A percentile compares a stretch with the other conserved stretches of the same genome.
phyloP scores from a whole-genome alignment of 805 yeast species.

The Saccharomycopsis sp. region DNA sequence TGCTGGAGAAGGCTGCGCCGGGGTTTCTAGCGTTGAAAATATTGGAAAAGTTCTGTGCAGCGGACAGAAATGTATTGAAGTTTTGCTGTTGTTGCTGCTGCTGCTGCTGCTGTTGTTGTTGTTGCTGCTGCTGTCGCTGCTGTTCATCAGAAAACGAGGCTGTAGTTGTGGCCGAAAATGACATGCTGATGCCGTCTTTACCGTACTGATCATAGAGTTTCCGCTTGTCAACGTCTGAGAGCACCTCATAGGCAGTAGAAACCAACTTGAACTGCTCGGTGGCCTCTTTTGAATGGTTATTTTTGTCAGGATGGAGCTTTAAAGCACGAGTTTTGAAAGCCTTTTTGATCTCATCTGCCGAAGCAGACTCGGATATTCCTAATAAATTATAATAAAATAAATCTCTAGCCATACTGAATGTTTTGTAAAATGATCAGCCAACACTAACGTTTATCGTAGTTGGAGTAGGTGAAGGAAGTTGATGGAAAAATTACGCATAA shows the following conservation, averaged over 20 bases:
- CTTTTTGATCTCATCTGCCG: conserved; percentile 44
- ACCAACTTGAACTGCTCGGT: conserved; percentile 72
- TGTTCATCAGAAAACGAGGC: not conserved
- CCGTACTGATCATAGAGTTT: conserved; percentile 5
- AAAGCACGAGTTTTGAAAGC: conserved; percentile 50
- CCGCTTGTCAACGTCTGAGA: conserved; percentile 47
- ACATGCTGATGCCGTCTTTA: not conserved
- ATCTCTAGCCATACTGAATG: conserved; percentile 74
- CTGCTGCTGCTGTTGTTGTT: not conserved
- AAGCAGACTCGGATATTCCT: conserved; percentile 43
- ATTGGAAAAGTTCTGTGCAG: conserved; percentile 1
- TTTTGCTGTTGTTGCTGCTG: not conserved
- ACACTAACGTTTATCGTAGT: not conserved
- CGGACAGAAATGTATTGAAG: not conserved
- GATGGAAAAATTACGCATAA: not conserved
- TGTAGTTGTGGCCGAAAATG: not conserved
- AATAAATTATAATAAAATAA: conserved; percentile 57
- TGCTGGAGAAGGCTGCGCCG: not conserved
- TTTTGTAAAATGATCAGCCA: too few species aligned
- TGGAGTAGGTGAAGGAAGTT: not conserved
- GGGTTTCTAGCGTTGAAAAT: conserved; percentile 3
- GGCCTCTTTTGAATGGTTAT: conserved; percentile 76
- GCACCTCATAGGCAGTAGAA: conserved; percentile 83
- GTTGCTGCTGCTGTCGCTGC: not conserved
- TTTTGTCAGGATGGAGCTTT: conserved; percentile 84